These are phyloP conservation scores for Raphanus raphanistrum DNA, from an alignment of 345 rosid genomes.

Conservation along the genomic window DNA sequence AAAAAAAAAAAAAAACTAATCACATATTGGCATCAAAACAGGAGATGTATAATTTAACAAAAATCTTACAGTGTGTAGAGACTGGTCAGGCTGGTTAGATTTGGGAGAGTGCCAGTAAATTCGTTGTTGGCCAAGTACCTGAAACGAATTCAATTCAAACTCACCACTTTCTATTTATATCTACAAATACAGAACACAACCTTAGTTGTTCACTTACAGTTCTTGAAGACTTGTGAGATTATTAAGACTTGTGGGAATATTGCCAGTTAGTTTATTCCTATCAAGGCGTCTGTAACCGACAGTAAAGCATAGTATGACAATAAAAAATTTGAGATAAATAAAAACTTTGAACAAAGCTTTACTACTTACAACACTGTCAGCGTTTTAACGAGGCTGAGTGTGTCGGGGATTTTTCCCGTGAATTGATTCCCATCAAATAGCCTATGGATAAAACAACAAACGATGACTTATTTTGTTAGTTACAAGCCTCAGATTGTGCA, in stretches of 20 bases:
- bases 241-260: conserved; percentile 57
- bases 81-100: conserved; percentile 52
- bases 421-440: conserved; percentile 74
- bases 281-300: conserved; percentile 71
- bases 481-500: background rate
- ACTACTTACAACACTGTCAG: conserved; percentile 76
- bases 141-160: conserved; percentile 26
- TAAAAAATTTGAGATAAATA: background rate
- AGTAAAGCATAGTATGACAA: background rate
- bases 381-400: conserved; percentile 58
- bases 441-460: conserved; percentile 40
- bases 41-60: background rate
- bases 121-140: conserved; percentile 76
- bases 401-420: conserved; percentile 55
- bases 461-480: background rate
- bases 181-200: background rate
- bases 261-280: conserved; percentile 52
- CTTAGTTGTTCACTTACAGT: conserved; percentile 54
- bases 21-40: background rate
- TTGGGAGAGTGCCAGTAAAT: conserved; percentile 60
- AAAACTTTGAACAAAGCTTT: background rate
- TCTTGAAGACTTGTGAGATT: conserved; percentile 54
- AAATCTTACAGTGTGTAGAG: conserved; percentile 71
- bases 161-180: conserved; percentile 3
- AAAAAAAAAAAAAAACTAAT: background rate